Conservation (phyloP, 2,329 filamentous ascomycete species). For the Colletotrichum sidae region DNA sequence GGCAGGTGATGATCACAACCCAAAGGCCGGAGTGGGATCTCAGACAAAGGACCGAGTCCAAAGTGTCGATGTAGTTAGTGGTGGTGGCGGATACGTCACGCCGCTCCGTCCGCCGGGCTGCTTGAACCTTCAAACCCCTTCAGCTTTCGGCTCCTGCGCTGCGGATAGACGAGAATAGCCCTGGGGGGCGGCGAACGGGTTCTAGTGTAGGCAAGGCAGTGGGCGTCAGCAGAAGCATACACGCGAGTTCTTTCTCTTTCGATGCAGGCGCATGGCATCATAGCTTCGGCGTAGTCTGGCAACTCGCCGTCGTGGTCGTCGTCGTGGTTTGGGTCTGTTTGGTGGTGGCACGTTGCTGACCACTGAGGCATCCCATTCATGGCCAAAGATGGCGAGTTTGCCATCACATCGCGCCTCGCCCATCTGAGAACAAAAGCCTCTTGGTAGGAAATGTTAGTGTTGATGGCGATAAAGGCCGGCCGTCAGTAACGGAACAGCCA, state of each 20-base stretch:
- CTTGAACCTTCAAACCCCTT: constrained; percentile 2
- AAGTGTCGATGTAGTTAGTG: neutral
- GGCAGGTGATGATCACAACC: constrained; percentile 24
- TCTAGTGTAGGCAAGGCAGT: neutral
- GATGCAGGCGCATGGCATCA: no score
- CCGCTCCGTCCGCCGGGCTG: constrained; percentile 10
- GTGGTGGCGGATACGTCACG: constrained; percentile 7
- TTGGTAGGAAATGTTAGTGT: constrained; percentile 9
- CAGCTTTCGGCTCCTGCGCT: constrained; percentile 23
- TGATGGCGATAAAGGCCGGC: neutral
- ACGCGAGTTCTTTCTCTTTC: neutral
- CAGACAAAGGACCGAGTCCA: constrained; percentile 1
- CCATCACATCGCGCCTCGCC: neutral
- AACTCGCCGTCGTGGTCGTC: no score
- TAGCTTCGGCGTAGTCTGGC: no score
- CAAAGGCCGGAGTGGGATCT: neutral
- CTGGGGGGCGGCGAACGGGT: neutral
- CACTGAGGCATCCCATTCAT: no score
- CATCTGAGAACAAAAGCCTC: constrained; percentile 16
- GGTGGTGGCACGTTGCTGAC: no score
- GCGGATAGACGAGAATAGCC: constrained; percentile 5
- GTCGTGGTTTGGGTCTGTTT: no score
- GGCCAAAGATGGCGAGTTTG: no score
- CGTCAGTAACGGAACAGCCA: constrained; percentile 5
- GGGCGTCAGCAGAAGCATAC: neutral